These are phyloP conservation scores for Russula sp. DNA, from an alignment of 768 basidiomycete genomes.

Conservation along the genomic window DNA sequence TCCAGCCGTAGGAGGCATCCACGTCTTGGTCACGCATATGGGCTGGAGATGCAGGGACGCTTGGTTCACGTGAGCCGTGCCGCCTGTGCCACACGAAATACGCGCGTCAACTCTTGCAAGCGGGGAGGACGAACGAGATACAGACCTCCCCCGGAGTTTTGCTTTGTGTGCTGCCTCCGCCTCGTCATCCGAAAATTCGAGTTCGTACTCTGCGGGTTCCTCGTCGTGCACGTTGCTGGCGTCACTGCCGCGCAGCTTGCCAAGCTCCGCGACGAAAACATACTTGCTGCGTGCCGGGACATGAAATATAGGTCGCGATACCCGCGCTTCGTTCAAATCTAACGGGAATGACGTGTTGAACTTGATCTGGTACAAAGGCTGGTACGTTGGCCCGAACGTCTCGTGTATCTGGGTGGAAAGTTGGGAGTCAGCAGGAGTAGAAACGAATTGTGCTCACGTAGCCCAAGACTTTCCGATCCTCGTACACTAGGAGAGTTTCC, in stretches of 20 bases:
- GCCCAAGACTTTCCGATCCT: constrained; percentile 85
- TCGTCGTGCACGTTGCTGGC: constrained; percentile 95
- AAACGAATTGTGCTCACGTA: constrained; percentile 50
- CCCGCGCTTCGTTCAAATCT: constrained; percentile 46
- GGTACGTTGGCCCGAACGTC: constrained; percentile 90
- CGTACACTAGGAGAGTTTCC: constrained; percentile 86
- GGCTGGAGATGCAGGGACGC: constrained; percentile 42
- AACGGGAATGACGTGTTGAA: constrained; percentile 65
- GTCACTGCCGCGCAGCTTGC: constrained; percentile 76
- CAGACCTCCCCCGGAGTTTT: constrained; percentile 54
- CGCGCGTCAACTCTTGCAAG: neutral
- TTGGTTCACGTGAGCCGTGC: constrained; percentile 43
- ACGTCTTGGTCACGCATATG: constrained; percentile 52
- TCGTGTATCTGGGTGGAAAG: constrained; percentile 65
- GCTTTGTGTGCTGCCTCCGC: constrained; percentile 71
- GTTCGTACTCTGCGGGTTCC: constrained; percentile 82
- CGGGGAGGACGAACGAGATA: constrained; percentile 8
- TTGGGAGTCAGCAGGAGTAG: constrained; percentile 15
- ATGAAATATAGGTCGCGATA: constrained; percentile 71
- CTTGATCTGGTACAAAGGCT: constrained; percentile 85
- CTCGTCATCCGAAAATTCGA: constrained; percentile 96
- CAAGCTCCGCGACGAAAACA: constrained; percentile 72
- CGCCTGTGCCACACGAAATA: constrained; percentile 36
- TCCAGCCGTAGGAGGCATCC: constrained; percentile 43
- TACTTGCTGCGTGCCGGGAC: constrained; percentile 75